Conservation (phyloP, 1,284 basidiomycete genomes). For the Fomitopsis schrenkii region DNA sequence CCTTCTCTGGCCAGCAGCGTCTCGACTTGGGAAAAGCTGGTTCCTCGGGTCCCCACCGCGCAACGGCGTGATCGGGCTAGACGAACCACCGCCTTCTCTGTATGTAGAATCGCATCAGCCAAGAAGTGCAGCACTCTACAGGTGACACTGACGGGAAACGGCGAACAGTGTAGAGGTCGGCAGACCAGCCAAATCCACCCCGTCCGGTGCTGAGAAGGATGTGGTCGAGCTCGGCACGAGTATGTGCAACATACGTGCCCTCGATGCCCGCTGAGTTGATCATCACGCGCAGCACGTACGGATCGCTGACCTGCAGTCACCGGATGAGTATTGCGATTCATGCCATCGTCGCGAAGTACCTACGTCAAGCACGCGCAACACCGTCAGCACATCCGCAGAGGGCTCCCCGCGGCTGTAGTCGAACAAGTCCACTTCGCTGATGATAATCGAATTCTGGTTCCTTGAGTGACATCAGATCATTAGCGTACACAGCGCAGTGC, state of each 20-base stretch:
- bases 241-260: slow-evolving; percentile 58
- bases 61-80: slow-evolving; percentile 35
- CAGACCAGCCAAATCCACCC: slow-evolving; percentile 56
- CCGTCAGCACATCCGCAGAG: slow-evolving; percentile 56
- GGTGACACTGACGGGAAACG: slow-evolving; percentile 52
- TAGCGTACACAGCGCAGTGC: not conserved
- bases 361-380: slow-evolving; percentile 84
- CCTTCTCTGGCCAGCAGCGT: slow-evolving; percentile 31
- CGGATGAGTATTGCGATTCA: not conserved
- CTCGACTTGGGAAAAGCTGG: slow-evolving; percentile 43
- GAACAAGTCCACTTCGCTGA: slow-evolving; percentile 69
- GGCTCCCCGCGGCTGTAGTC: slow-evolving; percentile 74
- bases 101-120: not conserved
- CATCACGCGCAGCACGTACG: slow-evolving; percentile 76
- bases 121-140: not conserved
- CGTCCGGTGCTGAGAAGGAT: slow-evolving; percentile 41
- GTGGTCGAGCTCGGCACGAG: slow-evolving; percentile 56
- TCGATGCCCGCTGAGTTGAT: slow-evolving; percentile 80
- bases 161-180: slow-evolving; percentile 55
- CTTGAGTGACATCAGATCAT: slow-evolving; percentile 16
- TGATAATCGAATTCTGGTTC: slow-evolving; percentile 50
- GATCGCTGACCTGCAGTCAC: slow-evolving; percentile 60
- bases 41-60: slow-evolving; percentile 37
- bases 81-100: slow-evolving; percentile 64
- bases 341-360: slow-evolving; percentile 18